These are phyloP conservation scores for Acer negundo DNA, from an alignment of 345 rosid genomes.

Conservation along the genomic window DNA sequence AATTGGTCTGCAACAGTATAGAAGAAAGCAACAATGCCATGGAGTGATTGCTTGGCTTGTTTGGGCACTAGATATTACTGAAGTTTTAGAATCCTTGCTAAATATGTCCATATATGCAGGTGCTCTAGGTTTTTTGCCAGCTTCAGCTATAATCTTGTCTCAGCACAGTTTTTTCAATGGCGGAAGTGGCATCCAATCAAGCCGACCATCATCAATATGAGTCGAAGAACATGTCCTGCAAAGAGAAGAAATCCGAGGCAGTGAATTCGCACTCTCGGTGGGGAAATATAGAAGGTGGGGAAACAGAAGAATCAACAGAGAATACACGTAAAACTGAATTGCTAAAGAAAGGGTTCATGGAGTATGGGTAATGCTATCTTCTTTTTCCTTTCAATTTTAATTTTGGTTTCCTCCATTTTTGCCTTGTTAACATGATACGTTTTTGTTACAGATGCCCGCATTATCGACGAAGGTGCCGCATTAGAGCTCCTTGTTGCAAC, in stretches of 20 bases:
- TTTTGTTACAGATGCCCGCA: slow-evolving; percentile 61
- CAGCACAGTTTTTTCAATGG: slow-evolving; percentile 41
- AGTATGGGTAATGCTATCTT: slow-evolving; percentile 55
- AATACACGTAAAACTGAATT: slow-evolving; percentile 23
- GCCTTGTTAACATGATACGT: background rate
- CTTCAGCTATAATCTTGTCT: slow-evolving; percentile 34
- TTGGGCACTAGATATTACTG: slow-evolving; percentile 42
- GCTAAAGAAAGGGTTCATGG: slow-evolving; percentile 56
- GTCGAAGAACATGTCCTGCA: slow-evolving; percentile 5
- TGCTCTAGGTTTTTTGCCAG: slow-evolving; percentile 37
- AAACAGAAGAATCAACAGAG: slow-evolving; percentile 22
- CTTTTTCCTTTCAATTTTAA: no score
- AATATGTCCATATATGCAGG: slow-evolving; percentile 62
- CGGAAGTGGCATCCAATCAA: slow-evolving; percentile 25
- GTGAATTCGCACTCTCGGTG: slow-evolving; percentile 17
- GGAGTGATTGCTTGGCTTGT: slow-evolving; percentile 66
- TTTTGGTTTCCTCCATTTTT: background rate
- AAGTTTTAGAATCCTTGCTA: slow-evolving; percentile 38
- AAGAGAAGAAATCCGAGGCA: slow-evolving; percentile 22
- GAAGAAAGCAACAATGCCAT: slow-evolving; percentile 66
- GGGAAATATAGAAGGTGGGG: slow-evolving; percentile 24
- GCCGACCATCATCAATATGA: slow-evolving; percentile 25
- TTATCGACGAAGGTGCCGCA: slow-evolving; percentile 69
- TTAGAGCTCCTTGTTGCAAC: slow-evolving; percentile 88
- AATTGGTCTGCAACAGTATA: slow-evolving; percentile 56